Percentiles rank a stretch among this genome's conserved stretches.
phyloP scores from a whole-genome alignment of 768 basidiomycete genomes.

The Tylopilus balloui region DNA sequence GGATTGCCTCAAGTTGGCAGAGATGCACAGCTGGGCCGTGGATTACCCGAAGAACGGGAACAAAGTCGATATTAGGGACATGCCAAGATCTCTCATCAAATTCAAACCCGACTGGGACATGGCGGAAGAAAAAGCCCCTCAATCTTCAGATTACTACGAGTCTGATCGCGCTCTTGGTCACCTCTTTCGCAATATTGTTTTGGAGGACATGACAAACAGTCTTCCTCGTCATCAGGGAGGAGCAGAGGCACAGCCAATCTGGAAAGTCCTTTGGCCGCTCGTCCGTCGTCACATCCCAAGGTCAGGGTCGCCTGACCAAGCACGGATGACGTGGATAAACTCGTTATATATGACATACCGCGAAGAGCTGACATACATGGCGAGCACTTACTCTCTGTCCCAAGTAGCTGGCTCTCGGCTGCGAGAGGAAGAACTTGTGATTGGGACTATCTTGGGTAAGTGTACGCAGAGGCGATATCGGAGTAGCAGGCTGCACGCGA shows the following conservation, averaged over 20 bases:
- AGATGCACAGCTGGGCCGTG: conserved; percentile 59
- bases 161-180: conserved; percentile 68
- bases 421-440: conserved; percentile 68
- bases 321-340: conserved; percentile 10
- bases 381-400: conserved; percentile 62
- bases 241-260: conserved; percentile 33
- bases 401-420: conserved; percentile 51
- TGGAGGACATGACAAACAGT: conserved; percentile 34
- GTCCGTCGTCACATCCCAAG: conserved; percentile 21
- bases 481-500: conserved; percentile 53
- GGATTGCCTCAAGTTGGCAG: conserved; percentile 54
- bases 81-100: conserved; percentile 55
- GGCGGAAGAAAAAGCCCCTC: conserved; percentile 50
- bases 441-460: conserved; percentile 70
- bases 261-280: conserved; percentile 12
- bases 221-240: conserved; percentile 4
- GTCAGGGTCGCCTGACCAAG: not conserved
- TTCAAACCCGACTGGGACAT: conserved; percentile 80
- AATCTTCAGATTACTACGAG: conserved; percentile 62
- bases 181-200: conserved; percentile 58
- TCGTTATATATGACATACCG: conserved; percentile 38
- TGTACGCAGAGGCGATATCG: conserved; percentile 61
- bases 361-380: conserved; percentile 68
- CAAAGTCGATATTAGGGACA: conserved; percentile 48
- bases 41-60: conserved; percentile 79